Evolutionary conservation across 192 early-diverging fungal genomes (phyloP).

Genomic region (Glomus cerebriforme): DNA sequence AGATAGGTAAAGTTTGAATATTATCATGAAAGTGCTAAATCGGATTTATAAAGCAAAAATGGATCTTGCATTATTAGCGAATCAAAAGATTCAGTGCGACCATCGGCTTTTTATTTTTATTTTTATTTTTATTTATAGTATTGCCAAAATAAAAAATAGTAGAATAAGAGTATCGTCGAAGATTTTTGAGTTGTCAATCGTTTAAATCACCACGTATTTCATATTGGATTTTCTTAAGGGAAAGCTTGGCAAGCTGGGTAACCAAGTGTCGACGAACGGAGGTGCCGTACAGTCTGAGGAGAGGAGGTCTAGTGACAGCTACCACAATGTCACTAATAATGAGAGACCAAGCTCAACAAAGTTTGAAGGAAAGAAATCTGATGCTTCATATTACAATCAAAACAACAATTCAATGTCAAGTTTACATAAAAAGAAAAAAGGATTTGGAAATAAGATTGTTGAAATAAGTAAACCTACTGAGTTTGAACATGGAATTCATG

Average conservation of each 20-base stretch:
- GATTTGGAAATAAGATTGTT: constrained; percentile 46
- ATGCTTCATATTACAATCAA: neutral
- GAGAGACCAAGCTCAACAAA: constrained; percentile 9
- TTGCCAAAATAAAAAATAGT: neutral
- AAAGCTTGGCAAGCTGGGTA: constrained; percentile 22
- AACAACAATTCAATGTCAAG: constrained; percentile 15
- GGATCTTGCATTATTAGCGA: neutral
- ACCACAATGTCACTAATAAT: neutral
- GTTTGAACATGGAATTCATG: constrained; percentile 60
- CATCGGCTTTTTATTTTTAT: neutral
- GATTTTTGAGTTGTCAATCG: neutral
- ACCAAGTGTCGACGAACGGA: constrained; percentile 17
- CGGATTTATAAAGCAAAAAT: neutral
- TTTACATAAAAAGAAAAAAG: constrained; percentile 33
- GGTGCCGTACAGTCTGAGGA: constrained; percentile 10
- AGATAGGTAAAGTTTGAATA: neutral
- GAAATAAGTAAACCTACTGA: constrained; percentile 57
- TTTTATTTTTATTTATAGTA: neutral
- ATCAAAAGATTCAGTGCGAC: neutral
- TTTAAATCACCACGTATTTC: neutral
- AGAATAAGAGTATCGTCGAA: neutral
- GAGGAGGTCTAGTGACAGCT: constrained; percentile 4
- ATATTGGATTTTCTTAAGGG: constrained; percentile 27
- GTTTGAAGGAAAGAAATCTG: constrained; percentile 1
- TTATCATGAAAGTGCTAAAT: neutral